Base-by-base conservation (phyloP, 2,329 filamentous ascomycete genomes). In the Cercospora janseana region DNA sequence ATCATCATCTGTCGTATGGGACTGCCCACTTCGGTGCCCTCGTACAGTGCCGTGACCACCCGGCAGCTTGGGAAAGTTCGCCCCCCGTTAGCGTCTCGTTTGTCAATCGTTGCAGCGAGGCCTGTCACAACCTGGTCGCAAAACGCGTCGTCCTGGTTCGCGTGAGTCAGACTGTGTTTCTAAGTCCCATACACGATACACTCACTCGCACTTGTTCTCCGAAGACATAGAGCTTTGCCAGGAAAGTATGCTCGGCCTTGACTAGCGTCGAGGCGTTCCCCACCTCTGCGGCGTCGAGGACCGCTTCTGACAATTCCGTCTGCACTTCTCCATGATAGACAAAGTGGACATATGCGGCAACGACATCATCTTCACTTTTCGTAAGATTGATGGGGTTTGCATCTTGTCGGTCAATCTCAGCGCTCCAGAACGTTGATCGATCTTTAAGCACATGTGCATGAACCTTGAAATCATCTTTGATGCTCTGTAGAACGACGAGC, bases 331-430 rank as follows among this genome's bases (percentile, higher is more conserved):
- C 27, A 9, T 51, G 21, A 6, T 45, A 45, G 16, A 40, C 10
- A 13, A 29, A 51, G 15, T 46, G 42, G 12, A 46, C 42, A 26
- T 51, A 51, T 16, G 48, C 42, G 24, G 26, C 27, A n/a, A 51
- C 28, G 10, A 51, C 42, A 26, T 51, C 48, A 34, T 40, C 41
- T 9, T 51, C 41, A 15, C n/a, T n/a, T n/a, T 45, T 34, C 8
- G 37, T 8, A 20, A 49, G 23, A 2, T 29, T n/a, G 23, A 45
- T 45, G 3, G 12, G 9, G 4, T 32, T 23, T 13, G 32, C 16
- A 6, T 16, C 16, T 21, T 10, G 16, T 3, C 10, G 18, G 28
- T 45, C 42, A 20, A 29, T 16, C 13, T 45, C 16, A 10, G 4
- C 18, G 21, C 27, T 37, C 7, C 28, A 47, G 32, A 28, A 47